Percentiles rank a stretch among this genome's conserved stretches.
Conservation (phyloP, 2,329 filamentous ascomycete genomes). For the Pseudocercospora eumusae region DNA sequence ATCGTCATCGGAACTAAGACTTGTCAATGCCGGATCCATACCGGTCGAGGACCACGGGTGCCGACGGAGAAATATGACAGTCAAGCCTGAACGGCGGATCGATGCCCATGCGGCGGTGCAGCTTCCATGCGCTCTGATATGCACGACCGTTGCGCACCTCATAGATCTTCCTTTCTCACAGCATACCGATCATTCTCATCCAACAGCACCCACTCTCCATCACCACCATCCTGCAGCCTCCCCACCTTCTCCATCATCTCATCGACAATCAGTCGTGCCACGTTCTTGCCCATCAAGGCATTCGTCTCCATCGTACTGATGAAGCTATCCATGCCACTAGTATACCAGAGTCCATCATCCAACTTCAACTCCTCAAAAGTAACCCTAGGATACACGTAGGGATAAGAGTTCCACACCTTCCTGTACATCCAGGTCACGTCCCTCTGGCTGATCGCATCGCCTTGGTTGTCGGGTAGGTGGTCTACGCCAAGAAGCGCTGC, state of each 20-base stretch:
- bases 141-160: neutral
- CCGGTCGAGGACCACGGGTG: no score
- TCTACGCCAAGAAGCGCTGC: conserved; percentile 48
- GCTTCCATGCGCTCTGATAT: no score
- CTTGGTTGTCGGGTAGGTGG: conserved; percentile 18
- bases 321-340: conserved; percentile 78
- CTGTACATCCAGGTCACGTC: conserved; percentile 75
- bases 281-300: conserved; percentile 84
- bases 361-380: conserved; percentile 82
- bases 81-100: no score
- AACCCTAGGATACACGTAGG: conserved; percentile 76
- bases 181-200: conserved; percentile 14
- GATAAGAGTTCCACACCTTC: conserved; percentile 81
- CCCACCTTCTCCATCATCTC: conserved; percentile 9
- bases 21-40: neutral
- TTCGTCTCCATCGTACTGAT: conserved; percentile 98
- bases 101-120: no score
- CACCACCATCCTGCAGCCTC: neutral
- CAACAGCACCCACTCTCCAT: conserved; percentile 2
- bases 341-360: conserved; percentile 67
- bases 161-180: conserved; percentile 3
- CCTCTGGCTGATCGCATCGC: conserved; percentile 39
- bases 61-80: no score
- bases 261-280: conserved; percentile 70
- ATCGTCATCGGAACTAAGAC: neutral